Conservation (phyloP, 345 rosid species). For the Nephelium lappaceum region DNA sequence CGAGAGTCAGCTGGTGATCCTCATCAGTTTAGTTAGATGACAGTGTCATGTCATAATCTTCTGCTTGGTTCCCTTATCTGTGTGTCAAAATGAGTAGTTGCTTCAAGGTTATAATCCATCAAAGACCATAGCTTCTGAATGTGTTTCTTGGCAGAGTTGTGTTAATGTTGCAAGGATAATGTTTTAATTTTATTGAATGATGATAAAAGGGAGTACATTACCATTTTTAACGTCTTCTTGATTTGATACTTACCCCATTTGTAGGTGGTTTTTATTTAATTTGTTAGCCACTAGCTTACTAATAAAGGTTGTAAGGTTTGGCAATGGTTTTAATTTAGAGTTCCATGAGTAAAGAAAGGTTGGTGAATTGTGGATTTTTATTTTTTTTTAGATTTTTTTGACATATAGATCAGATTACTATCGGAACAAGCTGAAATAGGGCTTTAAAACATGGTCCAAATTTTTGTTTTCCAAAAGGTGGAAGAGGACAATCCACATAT, state of each 20-base stretch:
- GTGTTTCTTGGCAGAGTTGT: slow-evolving; percentile 1
- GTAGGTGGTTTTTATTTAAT: not conserved
- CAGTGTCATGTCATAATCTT: not conserved
- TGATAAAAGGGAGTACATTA: not conserved
- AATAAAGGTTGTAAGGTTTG: too few relatives aligned
- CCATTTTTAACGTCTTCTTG: not conserved
- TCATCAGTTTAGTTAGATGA: not conserved
- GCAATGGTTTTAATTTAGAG: too few relatives aligned
- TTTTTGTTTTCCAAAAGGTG: too few relatives aligned
- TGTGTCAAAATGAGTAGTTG: not conserved
- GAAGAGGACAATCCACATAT: too few relatives aligned
- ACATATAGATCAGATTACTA: too few relatives aligned
- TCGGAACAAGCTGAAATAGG: too few relatives aligned
- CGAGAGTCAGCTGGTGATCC: slow-evolving; percentile 14
- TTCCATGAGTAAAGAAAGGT: too few relatives aligned
- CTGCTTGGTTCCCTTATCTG: slow-evolving; percentile 8
- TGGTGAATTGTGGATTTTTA: too few relatives aligned
- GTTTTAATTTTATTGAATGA: slow-evolving; percentile 20
- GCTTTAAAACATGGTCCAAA: too few relatives aligned
- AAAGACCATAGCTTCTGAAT: not conserved
- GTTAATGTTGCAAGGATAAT: not conserved
- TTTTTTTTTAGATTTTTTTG: too few relatives aligned
- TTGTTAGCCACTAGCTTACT: too few relatives aligned
- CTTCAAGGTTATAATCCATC: not conserved
- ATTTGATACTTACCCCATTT: not conserved